These are phyloP conservation scores for Plasmodium billcollinsi DNA, from an alignment of 169 alveolate genomes.

Conservation along the genomic window DNA sequence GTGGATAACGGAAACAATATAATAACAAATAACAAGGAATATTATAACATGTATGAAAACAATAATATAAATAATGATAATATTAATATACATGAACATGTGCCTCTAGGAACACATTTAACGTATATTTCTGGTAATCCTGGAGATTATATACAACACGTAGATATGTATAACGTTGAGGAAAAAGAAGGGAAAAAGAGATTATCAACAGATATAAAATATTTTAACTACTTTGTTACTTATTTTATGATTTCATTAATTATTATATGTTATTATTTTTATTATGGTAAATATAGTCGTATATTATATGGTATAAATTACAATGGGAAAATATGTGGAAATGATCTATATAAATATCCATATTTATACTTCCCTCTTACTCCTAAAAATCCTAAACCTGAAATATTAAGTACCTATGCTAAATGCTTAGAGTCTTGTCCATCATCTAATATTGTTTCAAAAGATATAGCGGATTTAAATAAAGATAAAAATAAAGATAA, in stretches of 20 bases:
- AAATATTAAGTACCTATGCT: constrained; percentile 40
- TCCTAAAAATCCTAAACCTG: constrained; percentile 37
- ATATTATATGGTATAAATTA: constrained; percentile 59
- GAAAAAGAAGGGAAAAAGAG: constrained; percentile 8
- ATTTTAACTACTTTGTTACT: constrained; percentile 6
- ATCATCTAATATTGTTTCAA: constrained; percentile 6
- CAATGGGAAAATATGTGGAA: constrained; percentile 62
- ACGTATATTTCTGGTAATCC: constrained; percentile 22
- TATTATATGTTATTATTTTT: constrained; percentile 22
- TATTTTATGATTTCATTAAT: constrained; percentile 9
- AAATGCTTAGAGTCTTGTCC: constrained; percentile 67
- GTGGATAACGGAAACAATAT: background rate
- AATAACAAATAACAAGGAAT: constrained; percentile 8
- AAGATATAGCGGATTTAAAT: background rate
- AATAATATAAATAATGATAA: background rate
- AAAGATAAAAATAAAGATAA: constrained; percentile 17
- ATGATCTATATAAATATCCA: constrained; percentile 5
- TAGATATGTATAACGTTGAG: constrained; percentile 1
- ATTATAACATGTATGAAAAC: constrained; percentile 22
- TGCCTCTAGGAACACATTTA: constrained; percentile 42
- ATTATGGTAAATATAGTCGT: constrained; percentile 56
- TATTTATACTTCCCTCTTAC: constrained; percentile 65
- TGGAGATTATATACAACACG: background rate
- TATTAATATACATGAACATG: background rate
- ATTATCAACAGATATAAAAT: constrained; percentile 37